These are phyloP conservation scores for Botrytis galanthina DNA, from an alignment of 2,329 filamentous ascomycete genomes.

Conservation along the genomic window DNA sequence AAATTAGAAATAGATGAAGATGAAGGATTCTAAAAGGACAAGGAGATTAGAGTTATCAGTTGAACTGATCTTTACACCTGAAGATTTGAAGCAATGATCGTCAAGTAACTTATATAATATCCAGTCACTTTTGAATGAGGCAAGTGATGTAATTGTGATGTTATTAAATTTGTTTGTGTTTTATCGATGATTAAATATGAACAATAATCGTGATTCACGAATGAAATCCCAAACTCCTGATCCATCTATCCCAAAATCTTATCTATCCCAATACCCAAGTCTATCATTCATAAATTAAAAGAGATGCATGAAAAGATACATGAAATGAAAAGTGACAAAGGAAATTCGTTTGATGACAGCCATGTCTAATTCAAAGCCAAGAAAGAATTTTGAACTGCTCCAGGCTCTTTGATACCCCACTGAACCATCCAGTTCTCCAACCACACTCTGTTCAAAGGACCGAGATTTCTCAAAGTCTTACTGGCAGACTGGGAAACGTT, in stretches of 20 bases:
- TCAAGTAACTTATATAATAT: neutral
- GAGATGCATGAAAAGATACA: neutral
- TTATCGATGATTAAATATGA: neutral
- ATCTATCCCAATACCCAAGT: conserved; percentile 12
- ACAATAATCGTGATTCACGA: neutral
- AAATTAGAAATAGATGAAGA: neutral
- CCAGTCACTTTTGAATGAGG: neutral
- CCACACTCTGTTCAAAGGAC: conserved; percentile 44
- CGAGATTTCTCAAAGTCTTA: conserved; percentile 43
- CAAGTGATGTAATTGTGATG: neutral
- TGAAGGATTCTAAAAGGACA: neutral
- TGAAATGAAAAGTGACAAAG: neutral
- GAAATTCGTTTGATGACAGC: neutral
- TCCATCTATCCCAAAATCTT: conserved; percentile 6
- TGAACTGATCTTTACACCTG: neutral
- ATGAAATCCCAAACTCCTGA: conserved; percentile 13
- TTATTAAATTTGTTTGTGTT: conserved; percentile 4
- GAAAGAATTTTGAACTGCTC: neutral
- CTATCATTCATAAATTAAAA: neutral
- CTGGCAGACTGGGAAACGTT: conserved; percentile 38
- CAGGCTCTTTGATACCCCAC: conserved; percentile 40
- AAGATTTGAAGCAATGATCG: neutral
- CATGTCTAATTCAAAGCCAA: conserved; percentile 14
- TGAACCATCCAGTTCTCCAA: conserved; percentile 50
- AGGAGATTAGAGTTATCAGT: neutral